Evolutionary conservation across 306 rosid genomes (phyloP), one percentile per base, ranked within the genome.

Genomic region (Pterocarpus santalinus): DNA sequence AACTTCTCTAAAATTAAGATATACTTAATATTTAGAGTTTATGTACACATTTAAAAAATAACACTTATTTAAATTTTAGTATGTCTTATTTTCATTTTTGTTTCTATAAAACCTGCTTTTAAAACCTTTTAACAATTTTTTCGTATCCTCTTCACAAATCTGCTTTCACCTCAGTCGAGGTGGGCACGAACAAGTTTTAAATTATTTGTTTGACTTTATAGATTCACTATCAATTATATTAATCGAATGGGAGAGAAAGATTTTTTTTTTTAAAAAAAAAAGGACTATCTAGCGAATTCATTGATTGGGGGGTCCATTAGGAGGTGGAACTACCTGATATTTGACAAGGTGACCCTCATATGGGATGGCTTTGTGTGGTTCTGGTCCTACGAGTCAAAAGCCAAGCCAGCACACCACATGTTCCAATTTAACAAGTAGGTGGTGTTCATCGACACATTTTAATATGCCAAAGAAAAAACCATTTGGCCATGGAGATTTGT

Each of bases 351-450:
- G 77, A 53, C 34, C 87, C 77, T 86, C 76, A 36, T 49, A 82
- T 76, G 84, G 85, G 89, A 84, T 89, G 94, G 91, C 86, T 87
- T 39, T 84, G 90, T 86, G 89, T 80, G 83, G 86, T 32, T 22
- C 81, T 62, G 98, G 95, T 51, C 98, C 98, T 72, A 94, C 95
- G 47, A 69, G 88, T 83, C 97, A 78, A 87, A 90, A 87, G 85
- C 83, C 84, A 61, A 82, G 73, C 92, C 87, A 85, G 76, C 98
- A 90, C 74, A 83, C 87, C 98, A 93, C 98, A 85, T 94, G 94
- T 71, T 90, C 60, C 73, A 76, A 85, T 87, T 86, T 85, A 89
- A 80, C 92, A 68, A 79, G 82, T 88, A 74, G 91, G 83, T 89
- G 87, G 88, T 77, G 83, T 43, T 10, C 78, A 83, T 86, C 85